Base-by-base conservation (phyloP, 805 yeast species). In the Candida anglica region DNA sequence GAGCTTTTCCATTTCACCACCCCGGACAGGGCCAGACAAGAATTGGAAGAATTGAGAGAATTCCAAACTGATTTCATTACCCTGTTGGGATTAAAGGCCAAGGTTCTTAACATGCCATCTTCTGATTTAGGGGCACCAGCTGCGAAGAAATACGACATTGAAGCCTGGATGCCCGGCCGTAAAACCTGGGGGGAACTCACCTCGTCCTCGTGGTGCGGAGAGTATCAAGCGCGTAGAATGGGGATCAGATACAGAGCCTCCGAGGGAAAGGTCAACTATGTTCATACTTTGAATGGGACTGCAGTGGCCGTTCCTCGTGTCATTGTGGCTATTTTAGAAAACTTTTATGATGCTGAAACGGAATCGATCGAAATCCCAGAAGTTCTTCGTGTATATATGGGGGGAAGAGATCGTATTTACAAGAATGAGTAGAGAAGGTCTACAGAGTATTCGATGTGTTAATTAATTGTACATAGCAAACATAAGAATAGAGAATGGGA, bases 91-190 rank as follows among this genome's bases (percentile, higher is more conserved):
- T 63, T 93, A 3, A 69, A 77, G 15, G 94, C 96, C 2, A 77
- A 87, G 42, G 84, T 91, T 16, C 63, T 93, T 18, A 77, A 84
- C 41, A 87, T 93, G 88, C 97, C 97, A 0, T 78, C 81, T 17
- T 77, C 83, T 42, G 98, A 93, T 53, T 63, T 93, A 33, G 98
- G 98, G 0, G 81, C 95, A 0, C 96, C 98, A 1, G 98, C 98
- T 0, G 77, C 71, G 58, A 81, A 84, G 50, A 93, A 93, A 55
- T 86, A 79, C 53, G 98, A 93, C 48, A 86, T 89, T 37, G 98
- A 93, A 59, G 96, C 89, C 0, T 86, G 95, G 88, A 91, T 93
- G 98, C 98, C 98, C 0, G 97, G 98, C 2, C 75, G 96, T 47
- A 89, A 86, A 1, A 56, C 63, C 2, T 91, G 95, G 86, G 98